These are phyloP conservation scores for Blastobotrys parvus DNA, from an alignment of 805 yeast genomes.

Conservation along the genomic window DNA sequence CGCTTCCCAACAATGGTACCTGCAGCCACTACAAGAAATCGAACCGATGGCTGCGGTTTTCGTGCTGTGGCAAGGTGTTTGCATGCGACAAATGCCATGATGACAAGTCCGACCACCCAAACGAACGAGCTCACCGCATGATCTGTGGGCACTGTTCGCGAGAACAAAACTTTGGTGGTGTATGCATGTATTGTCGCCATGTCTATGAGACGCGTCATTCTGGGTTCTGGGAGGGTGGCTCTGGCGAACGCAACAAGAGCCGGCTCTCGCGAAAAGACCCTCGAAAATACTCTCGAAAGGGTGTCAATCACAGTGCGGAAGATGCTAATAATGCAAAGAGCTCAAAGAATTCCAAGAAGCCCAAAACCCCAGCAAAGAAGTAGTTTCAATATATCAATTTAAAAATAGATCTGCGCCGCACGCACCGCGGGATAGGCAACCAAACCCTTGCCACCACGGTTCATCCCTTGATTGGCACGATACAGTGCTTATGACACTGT, in stretches of 20 bases:
- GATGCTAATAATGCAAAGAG: not conserved
- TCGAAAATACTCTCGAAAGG: slow-evolving; percentile 28
- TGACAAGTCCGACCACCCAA: slow-evolving; percentile 27
- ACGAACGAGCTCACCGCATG: slow-evolving; percentile 33
- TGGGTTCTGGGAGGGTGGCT: slow-evolving; percentile 39
- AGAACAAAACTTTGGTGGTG: slow-evolving; percentile 31
- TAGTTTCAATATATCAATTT: too few relatives aligned
- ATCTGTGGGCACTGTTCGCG: slow-evolving; percentile 35
- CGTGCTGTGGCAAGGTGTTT: slow-evolving; percentile 35
- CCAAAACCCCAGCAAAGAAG: too few relatives aligned
- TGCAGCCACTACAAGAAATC: slow-evolving; percentile 35
- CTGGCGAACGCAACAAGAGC: slow-evolving; percentile 33
- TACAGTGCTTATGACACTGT: too few relatives aligned
- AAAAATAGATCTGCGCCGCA: too few relatives aligned
- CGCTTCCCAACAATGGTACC: slow-evolving; percentile 32
- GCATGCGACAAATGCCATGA: slow-evolving; percentile 38
- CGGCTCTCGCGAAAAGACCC: slow-evolving; percentile 36
- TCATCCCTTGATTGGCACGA: too few relatives aligned
- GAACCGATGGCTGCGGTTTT: slow-evolving; percentile 35
- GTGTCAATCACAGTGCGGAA: not conserved
- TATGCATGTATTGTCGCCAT: slow-evolving; percentile 31
- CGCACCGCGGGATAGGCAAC: too few relatives aligned
- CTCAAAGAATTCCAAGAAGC: not conserved
- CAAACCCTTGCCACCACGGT: too few relatives aligned
- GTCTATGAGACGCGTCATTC: slow-evolving; percentile 27